Base-by-base conservation (phyloP, 352 stramenopile genomes). In the Albugo candida region DNA sequence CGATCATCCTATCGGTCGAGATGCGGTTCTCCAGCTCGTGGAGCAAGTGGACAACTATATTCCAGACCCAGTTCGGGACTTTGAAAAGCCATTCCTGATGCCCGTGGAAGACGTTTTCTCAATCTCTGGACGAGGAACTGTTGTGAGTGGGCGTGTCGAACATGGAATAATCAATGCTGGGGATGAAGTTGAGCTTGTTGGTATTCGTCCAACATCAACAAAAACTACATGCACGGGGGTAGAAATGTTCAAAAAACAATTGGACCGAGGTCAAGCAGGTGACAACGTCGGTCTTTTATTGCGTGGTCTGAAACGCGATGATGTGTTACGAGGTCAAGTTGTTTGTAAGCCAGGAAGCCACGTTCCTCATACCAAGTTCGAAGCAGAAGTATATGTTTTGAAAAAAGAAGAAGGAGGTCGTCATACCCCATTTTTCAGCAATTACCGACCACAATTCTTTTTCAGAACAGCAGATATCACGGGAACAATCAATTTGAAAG, bases 361-460 rank as follows among this genome's bases (percentile, higher is more conserved):
- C 41, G 70, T 64, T 36, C 70, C 67, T 35, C 77, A 85, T 63
- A 95, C 74, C 36, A 94, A 96, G 60, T 97, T 97, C 56, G 75
- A 97, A 63, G 88, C 88, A 17, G 85, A 97, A 59, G 75, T 97
- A 51, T 97, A 98, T 63, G 83, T 93, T 34, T 67, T 98, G 2
- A 97, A 74, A 47, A 88, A 98, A 66, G 86, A 97, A 41, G 93
- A 98, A 65, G 93, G 93, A 44, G 93, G 93, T 34, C 77, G 93
- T 53, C 92, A 97, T 69, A 97, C 87, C 20, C 93, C 93, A 17
- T 98, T 97, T 67, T 96, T 97, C 60, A 82, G 71, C 54, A 97
- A 97, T 61, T 98, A 98, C 70, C 69, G 82, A 43, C 93, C 93
- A 45, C 93, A 98, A 66, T 97, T 98, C 64, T 98, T 97, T 64